Evolutionary conservation across 2,329 filamentous ascomycete genomes (phyloP).

Genomic region (Trichoderma koningii): DNA sequence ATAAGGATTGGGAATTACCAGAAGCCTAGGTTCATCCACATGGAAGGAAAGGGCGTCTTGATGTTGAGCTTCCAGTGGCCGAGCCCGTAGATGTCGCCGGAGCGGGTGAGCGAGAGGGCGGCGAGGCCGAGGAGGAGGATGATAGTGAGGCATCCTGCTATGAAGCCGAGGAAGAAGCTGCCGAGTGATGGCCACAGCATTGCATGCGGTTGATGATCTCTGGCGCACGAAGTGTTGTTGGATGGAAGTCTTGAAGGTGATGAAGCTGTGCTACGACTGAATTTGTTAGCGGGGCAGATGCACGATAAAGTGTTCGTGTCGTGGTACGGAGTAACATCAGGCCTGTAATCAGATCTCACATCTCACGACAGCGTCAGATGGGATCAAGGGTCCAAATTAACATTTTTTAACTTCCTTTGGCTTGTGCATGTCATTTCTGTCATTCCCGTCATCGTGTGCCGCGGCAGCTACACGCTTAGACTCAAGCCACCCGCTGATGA

Average conservation of each 20-base stretch:
- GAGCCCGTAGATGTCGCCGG: conserved; percentile 48
- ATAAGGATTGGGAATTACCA: conserved; percentile 41
- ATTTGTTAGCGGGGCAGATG: too few relatives aligned
- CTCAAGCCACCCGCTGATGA: background rate
- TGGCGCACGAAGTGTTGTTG: too few relatives aligned
- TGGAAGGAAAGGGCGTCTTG: conserved; percentile 47
- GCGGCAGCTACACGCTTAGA: background rate
- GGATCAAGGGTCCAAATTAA: too few relatives aligned
- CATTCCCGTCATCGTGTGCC: background rate
- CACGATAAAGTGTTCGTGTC: too few relatives aligned
- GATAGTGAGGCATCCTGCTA: conserved; percentile 1
- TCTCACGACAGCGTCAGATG: too few relatives aligned
- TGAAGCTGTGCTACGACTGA: too few relatives aligned
- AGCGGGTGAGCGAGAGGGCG: background rate
- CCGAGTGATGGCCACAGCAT: background rate
- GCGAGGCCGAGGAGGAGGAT: background rate
- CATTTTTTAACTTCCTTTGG: too few relatives aligned
- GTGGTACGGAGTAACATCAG: too few relatives aligned
- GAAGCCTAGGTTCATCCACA: conserved; percentile 67
- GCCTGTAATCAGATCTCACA: too few relatives aligned
- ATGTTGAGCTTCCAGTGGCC: conserved; percentile 60
- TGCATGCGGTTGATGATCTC: background rate
- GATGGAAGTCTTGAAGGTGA: too few relatives aligned
- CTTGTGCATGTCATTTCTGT: too few relatives aligned
- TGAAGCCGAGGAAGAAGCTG: background rate